phyloP scores from a whole-genome alignment of 106 monocot genomes.

The Apostasia shenzhenica region DNA sequence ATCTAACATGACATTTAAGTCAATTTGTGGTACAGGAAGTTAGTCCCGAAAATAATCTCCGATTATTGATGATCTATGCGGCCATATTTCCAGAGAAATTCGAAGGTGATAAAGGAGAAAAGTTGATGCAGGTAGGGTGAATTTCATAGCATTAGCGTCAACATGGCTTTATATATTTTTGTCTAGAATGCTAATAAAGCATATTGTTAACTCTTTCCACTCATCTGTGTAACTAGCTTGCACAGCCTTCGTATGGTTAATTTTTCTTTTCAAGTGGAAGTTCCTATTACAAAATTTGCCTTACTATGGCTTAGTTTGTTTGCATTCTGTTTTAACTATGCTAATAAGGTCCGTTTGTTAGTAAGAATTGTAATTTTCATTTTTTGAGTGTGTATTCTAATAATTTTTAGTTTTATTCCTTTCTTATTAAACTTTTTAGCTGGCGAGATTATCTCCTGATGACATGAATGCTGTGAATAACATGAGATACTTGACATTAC shows the following conservation, averaged over 20 bases:
- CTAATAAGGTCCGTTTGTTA: too few relatives aligned
- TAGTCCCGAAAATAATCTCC: slow-evolving; percentile 72
- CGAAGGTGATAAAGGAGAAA: slow-evolving; percentile 80
- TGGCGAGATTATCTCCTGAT: slow-evolving; percentile 80
- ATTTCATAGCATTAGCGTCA: slow-evolving; percentile 1
- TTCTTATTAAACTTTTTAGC: slow-evolving; percentile 30
- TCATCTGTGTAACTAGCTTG: too few relatives aligned
- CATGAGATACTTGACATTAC: slow-evolving; percentile 65
- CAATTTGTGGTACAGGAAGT: slow-evolving; percentile 37
- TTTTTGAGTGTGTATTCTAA: too few relatives aligned
- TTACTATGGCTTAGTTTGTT: too few relatives aligned
- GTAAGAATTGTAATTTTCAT: too few relatives aligned
- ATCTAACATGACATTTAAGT: slow-evolving; percentile 2
- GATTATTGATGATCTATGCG: slow-evolving; percentile 85
- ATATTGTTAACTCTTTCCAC: too few relatives aligned
- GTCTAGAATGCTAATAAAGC: too few relatives aligned
- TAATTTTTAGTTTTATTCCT: too few relatives aligned
- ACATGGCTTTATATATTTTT: not conserved
- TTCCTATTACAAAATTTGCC: too few relatives aligned
- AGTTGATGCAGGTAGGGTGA: slow-evolving; percentile 70
- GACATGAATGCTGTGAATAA: slow-evolving; percentile 96
- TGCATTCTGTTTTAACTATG: too few relatives aligned
- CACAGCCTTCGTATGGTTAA: too few relatives aligned
- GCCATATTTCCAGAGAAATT: slow-evolving; percentile 73
- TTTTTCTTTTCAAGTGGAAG: too few relatives aligned